Percentiles rank a stretch among this genome's conserved stretches.
Evolutionary conservation across 2,329 filamentous ascomycete species (phyloP).

Genomic region (Aspergillus felis): DNA sequence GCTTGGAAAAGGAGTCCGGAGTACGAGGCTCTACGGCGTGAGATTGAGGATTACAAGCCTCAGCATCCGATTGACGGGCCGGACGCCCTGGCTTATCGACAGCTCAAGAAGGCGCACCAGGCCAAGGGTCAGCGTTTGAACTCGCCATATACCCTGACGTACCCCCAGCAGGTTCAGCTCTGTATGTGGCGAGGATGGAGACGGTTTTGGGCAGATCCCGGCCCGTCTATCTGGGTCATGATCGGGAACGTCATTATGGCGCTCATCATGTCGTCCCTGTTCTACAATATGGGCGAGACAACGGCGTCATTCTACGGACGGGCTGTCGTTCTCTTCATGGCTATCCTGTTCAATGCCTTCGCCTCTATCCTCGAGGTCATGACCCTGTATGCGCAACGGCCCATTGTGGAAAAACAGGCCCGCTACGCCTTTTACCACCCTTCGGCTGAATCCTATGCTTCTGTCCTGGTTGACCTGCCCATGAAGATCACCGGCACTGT

Average conservation of each 20-base stretch:
- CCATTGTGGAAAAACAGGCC: conserved; percentile 85
- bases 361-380: conserved; percentile 71
- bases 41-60: conserved; percentile 44
- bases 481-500: conserved; percentile 72
- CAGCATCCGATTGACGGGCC: conserved; percentile 41
- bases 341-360: conserved; percentile 81
- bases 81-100: conserved; percentile 26
- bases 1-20: conserved; percentile 54
- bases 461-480: conserved; percentile 81
- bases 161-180: conserved; percentile 68
- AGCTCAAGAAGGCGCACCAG: conserved; percentile 34
- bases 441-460: conserved; percentile 77
- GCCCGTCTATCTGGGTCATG: conserved; percentile 63
- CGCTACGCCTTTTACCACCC: conserved; percentile 91
- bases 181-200: conserved; percentile 79
- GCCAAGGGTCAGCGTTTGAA: conserved; percentile 51
- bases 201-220: conserved; percentile 72
- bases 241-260: conserved; percentile 70
- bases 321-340: conserved; percentile 80
- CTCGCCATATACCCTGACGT: conserved; percentile 81
- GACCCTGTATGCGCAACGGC: conserved; percentile 80
- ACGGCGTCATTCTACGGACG: conserved; percentile 70
- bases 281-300: conserved; percentile 66
- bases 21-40: conserved; percentile 37
- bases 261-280: conserved; percentile 74